Base-by-base conservation (phyloP, 2,329 filamentous ascomycete genomes). In the Fusarium oligoseptatum region DNA sequence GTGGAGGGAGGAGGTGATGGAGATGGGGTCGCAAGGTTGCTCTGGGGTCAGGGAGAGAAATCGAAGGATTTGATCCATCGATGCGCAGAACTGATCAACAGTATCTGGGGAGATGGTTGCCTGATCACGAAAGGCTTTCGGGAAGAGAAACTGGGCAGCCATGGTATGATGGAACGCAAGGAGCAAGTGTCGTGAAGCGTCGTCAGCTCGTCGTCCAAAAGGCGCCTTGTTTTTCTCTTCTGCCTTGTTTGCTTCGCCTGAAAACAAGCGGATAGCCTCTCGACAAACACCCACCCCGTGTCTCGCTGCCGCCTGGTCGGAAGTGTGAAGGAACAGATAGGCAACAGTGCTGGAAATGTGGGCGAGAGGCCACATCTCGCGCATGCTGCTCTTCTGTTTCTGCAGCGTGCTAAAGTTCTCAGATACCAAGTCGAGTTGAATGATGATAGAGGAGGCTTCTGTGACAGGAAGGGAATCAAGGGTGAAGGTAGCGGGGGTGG, bases 331-430 rank as follows among this genome's bases (percentile, higher is more conserved):
- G 29, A 78, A 79, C 29, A 81, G 72, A 70, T 81, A 80, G 17
- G 80, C 79, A 32, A 81, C 74, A 20, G 81, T 76, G 45, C 78
- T 81, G 27, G 78, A 73, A 32, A 83, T 76, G 41, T 83, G 77
- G 1, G 82, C 81, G 6, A 83, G 71, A 1, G 82, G 81, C 77
- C 81, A 82, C 77, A 82, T 82, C 60, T 83, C 82, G 37, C 77
- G 73, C 58, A 83, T 80, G 22, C 77, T 79, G 8, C 74, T 71
- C 74, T 81, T 83, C 56, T 83, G 82, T 58, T 79, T 80, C 61
- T 82, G 81, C 1, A 83, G 58, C 0, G 82, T 83, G 70, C 80
- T 83, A 63, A 83, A 81, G 70, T 83, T 83, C 50, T 82, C 82
- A 1, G 82, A 83, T 20, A 83, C 79, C 6, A 81, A 74, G 48